Percentiles rank a stretch among this genome's conserved stretches.
phyloP scores from a whole-genome alignment of 768 basidiomycete genomes.

The Lactarius deliciosus region DNA sequence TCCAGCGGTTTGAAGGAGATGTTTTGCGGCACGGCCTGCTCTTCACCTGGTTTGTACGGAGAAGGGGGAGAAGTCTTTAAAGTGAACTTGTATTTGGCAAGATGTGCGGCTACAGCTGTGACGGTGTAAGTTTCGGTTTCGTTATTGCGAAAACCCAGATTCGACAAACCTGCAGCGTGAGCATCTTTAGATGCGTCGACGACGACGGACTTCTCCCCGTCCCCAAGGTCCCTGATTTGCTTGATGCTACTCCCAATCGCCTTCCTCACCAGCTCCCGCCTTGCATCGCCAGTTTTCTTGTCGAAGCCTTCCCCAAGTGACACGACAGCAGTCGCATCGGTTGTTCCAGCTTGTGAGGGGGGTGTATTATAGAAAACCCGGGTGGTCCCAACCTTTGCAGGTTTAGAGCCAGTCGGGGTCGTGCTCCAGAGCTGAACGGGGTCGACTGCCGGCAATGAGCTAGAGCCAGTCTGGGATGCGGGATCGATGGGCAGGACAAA shows the following conservation, averaged over 20 bases:
- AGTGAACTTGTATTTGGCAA: constrained; percentile 74
- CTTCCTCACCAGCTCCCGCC: constrained; percentile 67
- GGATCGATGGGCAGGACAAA: constrained; percentile 61
- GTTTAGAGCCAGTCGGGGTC: constrained; percentile 42
- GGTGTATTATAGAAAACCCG: constrained; percentile 64
- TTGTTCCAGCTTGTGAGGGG: constrained; percentile 30
- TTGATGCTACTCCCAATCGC: constrained; percentile 74
- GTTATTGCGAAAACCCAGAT: constrained; percentile 3
- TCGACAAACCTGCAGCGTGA: constrained; percentile 68
- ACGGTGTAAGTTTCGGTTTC: constrained; percentile 22
- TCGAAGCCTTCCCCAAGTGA: constrained; percentile 59
- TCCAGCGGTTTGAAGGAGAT: constrained; percentile 48
- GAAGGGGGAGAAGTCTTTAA: constrained; percentile 74
- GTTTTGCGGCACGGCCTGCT: constrained; percentile 50
- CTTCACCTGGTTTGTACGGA: constrained; percentile 59
- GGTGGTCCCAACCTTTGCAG: constrained; percentile 60
- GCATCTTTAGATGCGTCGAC: constrained; percentile 68
- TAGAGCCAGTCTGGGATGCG: constrained; percentile 35
- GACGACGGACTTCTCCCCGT: constrained; percentile 57
- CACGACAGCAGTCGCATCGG: constrained; percentile 51
- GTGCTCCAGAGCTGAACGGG: constrained; percentile 53
- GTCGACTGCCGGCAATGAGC: constrained; percentile 41
- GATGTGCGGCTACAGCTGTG: constrained; percentile 72
- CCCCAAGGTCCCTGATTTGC: constrained; percentile 56
- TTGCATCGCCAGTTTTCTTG: constrained; percentile 44